Conservation (phyloP, 768 basidiomycete genomes). For the Tephrocybe sp. region DNA sequence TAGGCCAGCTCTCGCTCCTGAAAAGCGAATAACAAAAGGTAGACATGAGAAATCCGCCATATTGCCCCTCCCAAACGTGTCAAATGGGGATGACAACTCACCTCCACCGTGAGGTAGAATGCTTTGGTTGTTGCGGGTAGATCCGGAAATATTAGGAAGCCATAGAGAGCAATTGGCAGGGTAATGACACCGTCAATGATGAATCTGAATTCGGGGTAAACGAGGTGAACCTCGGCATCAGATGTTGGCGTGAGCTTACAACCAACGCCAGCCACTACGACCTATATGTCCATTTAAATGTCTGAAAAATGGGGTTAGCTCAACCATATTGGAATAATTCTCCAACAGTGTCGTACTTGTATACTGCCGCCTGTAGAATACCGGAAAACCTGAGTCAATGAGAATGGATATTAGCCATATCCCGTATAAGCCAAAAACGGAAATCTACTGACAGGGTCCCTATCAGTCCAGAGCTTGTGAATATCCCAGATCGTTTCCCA, state of each 20-base stretch:
- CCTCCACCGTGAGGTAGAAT: slow-evolving; percentile 63
- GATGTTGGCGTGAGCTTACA: slow-evolving; percentile 36
- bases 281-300: slow-evolving; percentile 51
- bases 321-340: background rate
- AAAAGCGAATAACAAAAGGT: background rate
- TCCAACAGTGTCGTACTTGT: slow-evolving; percentile 36
- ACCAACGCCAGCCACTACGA: slow-evolving; percentile 69
- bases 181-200: slow-evolving; percentile 74
- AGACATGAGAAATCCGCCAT: slow-evolving; percentile 7
- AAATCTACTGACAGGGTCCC: slow-evolving; percentile 53
- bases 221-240: slow-evolving; percentile 1
- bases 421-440: background rate
- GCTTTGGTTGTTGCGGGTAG: slow-evolving; percentile 63
- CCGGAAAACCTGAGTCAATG: slow-evolving; percentile 56
- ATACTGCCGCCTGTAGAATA: slow-evolving; percentile 63
- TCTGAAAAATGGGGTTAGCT: slow-evolving; percentile 28
- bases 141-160: slow-evolving; percentile 73
- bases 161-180: slow-evolving; percentile 68
- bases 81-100: slow-evolving; percentile 20
- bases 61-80: background rate
- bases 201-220: slow-evolving; percentile 38
- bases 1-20: slow-evolving; percentile 58
- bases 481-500: slow-evolving; percentile 71
- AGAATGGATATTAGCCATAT: background rate
- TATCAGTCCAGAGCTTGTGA: slow-evolving; percentile 60